Evolutionary conservation across 306 rosid species (phyloP), one percentile per base, ranked within the genome.

Genomic region (Mimosa pudica): DNA sequence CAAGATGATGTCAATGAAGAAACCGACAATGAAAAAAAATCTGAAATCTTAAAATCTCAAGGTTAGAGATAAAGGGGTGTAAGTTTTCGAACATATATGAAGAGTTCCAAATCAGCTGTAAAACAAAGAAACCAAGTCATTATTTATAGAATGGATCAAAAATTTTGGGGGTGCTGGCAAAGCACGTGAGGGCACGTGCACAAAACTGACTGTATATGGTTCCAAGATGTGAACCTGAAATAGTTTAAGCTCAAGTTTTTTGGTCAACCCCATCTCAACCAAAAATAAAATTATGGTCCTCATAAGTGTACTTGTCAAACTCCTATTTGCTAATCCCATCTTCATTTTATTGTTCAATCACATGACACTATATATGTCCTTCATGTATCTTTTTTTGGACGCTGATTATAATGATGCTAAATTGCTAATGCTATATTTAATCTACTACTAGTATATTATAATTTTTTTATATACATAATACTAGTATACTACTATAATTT

Each of bases 181-280:
- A 66, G 74, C 92, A 90, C 87, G 83, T 88, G 92, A 75, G 32
- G 62, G 63, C 92, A 85, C 92, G 88, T 86, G 89, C 87, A 54
- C 86, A 61, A 41, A 17, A 7, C 61, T 78, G 17, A 20, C 17
- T 24, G 13, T 78, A 9, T 66, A 11, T 60, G 47, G 55, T 69
- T 61, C 72, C 36, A 45, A 71, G 47, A 60, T 42, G 54, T 14
- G 46, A 83, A 61, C 65, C 76, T 76, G 63, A 76, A 65, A 70
- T 11, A 11, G 17, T 65, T 77, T 77, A 64, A 41, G 30, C 32
- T 57, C 62, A 18, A 10, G 30, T 17, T 17, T n/a, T 10, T 17
- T 6, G 61, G 61, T 54, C 61, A 54, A 17, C 61, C 58, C 55
- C 1, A 10, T 10, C 10, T 46, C 49, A 8, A 46, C 7, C 7